Evolutionary conservation across 2,329 filamentous ascomycete genomes (phyloP).

Genomic region (Capronia epimyces): DNA sequence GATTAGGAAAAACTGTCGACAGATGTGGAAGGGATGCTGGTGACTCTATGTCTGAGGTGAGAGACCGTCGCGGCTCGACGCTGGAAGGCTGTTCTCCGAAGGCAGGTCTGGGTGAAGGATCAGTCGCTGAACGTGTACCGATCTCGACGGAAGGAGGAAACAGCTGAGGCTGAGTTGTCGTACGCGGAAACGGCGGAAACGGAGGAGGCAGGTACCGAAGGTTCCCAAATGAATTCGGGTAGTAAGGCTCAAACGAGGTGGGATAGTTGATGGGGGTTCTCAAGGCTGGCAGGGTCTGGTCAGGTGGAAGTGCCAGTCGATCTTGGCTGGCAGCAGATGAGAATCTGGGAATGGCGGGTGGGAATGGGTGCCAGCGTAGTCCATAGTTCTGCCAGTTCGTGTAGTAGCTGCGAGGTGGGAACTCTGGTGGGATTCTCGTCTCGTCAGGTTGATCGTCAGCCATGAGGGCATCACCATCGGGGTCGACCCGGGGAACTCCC

Average conservation of each 20-base stretch:
- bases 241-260: not conserved
- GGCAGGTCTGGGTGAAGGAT: not conserved
- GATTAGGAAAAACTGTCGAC: not conserved
- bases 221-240: not conserved
- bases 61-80: not conserved
- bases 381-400: not conserved
- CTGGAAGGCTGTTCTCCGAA: not conserved
- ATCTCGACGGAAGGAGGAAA: not conserved
- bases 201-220: not conserved
- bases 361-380: not conserved
- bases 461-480: constrained; percentile 1
- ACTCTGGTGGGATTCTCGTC: not conserved
- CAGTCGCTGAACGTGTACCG: not conserved
- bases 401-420: not conserved
- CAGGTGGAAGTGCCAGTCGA: not conserved
- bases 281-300: not conserved
- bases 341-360: not conserved
- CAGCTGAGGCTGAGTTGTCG: not conserved
- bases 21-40: not conserved
- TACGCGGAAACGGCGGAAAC: not conserved
- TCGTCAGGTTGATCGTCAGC: not conserved
- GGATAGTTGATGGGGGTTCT: too few species aligned
- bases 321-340: not conserved
- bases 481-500: not conserved
- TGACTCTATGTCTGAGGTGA: not conserved